Conservation (phyloP, 257 asterid species). For the Solanum gracilifrons region DNA sequence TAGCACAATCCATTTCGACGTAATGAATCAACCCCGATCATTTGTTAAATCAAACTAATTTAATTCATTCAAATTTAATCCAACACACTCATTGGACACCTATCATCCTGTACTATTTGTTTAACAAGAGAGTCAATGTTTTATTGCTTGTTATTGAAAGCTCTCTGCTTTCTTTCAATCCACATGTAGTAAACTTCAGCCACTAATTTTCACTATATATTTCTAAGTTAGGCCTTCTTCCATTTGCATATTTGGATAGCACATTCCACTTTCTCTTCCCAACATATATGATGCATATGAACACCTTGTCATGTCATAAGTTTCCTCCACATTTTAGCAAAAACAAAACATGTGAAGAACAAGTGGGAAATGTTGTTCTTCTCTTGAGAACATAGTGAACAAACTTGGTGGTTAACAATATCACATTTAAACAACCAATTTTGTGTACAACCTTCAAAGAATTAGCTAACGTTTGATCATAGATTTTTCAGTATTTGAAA, state of each 20-base stretch:
- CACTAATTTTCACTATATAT: not conserved
- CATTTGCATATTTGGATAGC: not conserved
- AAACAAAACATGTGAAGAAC: not conserved
- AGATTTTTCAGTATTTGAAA: not conserved
- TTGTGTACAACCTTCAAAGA: not conserved
- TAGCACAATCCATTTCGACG: not conserved
- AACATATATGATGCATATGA: not conserved
- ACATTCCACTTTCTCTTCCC: not conserved
- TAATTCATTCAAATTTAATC: not conserved
- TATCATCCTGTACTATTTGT: not conserved
- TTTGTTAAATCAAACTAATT: fast-evolving
- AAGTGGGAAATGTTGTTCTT: not conserved
- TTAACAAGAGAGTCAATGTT: not conserved
- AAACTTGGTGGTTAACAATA: not conserved
- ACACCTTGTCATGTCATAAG: not conserved
- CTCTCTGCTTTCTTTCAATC: not conserved
- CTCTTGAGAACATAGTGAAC: not conserved
- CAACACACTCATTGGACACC: not conserved
- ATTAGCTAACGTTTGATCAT: no score
- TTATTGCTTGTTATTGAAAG: not conserved
- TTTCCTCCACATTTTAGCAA: not conserved
- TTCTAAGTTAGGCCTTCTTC: not conserved
- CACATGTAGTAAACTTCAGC: not conserved
- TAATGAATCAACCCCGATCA: not conserved
- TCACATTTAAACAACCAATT: not conserved